These are phyloP conservation scores for Saccharomycopsis phalli DNA, from an alignment of 1,139 yeast genomes.

Conservation along the genomic window DNA sequence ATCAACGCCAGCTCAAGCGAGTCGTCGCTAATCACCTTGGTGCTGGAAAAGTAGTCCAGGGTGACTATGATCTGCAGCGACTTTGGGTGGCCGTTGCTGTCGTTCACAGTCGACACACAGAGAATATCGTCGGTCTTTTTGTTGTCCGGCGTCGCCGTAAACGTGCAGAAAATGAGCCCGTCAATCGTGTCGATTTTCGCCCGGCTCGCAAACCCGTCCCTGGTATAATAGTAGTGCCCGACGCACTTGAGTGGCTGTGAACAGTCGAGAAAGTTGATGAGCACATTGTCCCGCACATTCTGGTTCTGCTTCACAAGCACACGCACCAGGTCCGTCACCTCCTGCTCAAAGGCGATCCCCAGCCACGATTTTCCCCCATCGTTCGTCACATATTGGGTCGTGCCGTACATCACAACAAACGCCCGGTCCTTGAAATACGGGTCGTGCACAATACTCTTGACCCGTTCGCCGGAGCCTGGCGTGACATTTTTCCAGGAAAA, in stretches of 20 bases:
- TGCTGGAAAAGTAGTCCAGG: slow-evolving; percentile 45
- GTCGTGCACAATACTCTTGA: slow-evolving; percentile 34
- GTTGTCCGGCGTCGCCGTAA: slow-evolving; percentile 27
- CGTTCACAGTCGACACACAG: slow-evolving; percentile 39
- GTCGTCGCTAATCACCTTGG: slow-evolving; percentile 28
- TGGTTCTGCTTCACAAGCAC: slow-evolving; percentile 36
- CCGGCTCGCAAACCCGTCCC: slow-evolving; percentile 41
- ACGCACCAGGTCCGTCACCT: background rate
- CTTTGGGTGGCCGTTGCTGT: slow-evolving; percentile 37
- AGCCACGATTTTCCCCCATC: slow-evolving; percentile 57
- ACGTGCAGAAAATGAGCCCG: slow-evolving; percentile 36
- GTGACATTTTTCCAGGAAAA: slow-evolving; percentile 38
- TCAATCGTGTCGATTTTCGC: slow-evolving; percentile 28
- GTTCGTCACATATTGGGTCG: slow-evolving; percentile 41
- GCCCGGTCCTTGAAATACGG: slow-evolving; percentile 41
- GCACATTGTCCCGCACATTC: slow-evolving; percentile 32
- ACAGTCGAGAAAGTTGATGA: slow-evolving; percentile 36
- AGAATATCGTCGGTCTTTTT: slow-evolving; percentile 28
- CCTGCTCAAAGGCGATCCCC: slow-evolving; percentile 28
- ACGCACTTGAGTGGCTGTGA: slow-evolving; percentile 31
- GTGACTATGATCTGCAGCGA: slow-evolving; percentile 38
- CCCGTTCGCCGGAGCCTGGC: slow-evolving; percentile 24
- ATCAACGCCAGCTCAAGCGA: slow-evolving; percentile 30
- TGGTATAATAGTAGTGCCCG: slow-evolving; percentile 38
- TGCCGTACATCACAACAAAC: slow-evolving; percentile 38